A percentile compares a stretch with the other conserved stretches of the same genome.
Conservation (phyloP, 345 rosid genomes). For the Zanthoxylum bungeanum region DNA sequence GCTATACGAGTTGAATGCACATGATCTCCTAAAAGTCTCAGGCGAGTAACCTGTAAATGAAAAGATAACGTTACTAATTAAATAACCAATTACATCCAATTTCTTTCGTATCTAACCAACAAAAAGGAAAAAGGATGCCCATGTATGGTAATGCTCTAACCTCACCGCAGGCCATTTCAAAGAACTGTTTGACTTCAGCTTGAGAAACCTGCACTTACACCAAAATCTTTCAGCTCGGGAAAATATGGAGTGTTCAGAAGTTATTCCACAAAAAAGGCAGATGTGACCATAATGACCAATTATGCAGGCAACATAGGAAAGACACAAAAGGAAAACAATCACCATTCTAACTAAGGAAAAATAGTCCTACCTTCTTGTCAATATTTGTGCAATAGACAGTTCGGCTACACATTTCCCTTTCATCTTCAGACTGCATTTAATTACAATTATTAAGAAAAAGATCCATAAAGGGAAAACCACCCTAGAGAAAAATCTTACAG, state of each 20-base stretch:
- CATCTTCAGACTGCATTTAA: slow-evolving; percentile 82
- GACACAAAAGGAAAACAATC: not conserved
- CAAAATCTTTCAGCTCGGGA: not conserved
- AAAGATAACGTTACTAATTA: slow-evolving; percentile 2
- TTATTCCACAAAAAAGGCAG: not conserved
- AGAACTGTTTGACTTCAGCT: slow-evolving; percentile 73
- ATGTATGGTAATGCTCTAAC: slow-evolving; percentile 34
- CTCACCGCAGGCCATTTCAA: slow-evolving; percentile 87
- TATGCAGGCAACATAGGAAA: not conserved
- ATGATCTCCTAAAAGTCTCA: slow-evolving; percentile 85
- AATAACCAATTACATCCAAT: not conserved
- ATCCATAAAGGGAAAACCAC: not conserved
- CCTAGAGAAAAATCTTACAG: not conserved
- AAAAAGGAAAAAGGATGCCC: not conserved
- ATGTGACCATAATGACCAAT: not conserved
- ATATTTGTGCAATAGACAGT: slow-evolving; percentile 92
- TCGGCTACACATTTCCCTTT: slow-evolving; percentile 89
- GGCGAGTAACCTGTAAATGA: slow-evolving; percentile 61
- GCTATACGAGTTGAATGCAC: slow-evolving; percentile 87
- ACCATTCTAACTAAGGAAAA: not conserved
- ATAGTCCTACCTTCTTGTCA: slow-evolving; percentile 62
- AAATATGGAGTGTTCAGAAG: not conserved
- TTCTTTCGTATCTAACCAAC: not conserved
- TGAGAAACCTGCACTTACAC: slow-evolving; percentile 55
- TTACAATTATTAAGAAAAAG: slow-evolving; percentile 6